Evolutionary conservation across 148 eudicot genomes (phyloP).

Genomic region (Vaccinium darrowii): DNA sequence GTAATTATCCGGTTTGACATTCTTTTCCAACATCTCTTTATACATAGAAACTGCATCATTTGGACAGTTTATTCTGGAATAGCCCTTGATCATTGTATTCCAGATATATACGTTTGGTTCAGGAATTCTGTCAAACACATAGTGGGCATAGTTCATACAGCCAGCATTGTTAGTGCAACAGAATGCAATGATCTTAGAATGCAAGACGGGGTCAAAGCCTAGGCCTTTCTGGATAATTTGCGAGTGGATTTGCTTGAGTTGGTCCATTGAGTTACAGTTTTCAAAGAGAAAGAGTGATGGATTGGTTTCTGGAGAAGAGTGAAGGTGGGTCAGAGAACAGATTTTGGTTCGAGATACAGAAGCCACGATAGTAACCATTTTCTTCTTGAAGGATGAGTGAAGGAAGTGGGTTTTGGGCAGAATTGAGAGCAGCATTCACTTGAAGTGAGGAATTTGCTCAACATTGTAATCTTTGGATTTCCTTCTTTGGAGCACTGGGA

Average conservation of each 20-base stretch:
- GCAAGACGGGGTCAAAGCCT: slow-evolving; percentile 16
- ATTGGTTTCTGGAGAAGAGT: slow-evolving; percentile 11
- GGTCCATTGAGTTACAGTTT: slow-evolving; percentile 36
- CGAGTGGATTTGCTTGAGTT: slow-evolving; percentile 36
- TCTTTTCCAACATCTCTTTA: slow-evolving; percentile 28
- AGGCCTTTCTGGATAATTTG: slow-evolving; percentile 23
- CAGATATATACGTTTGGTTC: slow-evolving; percentile 31
- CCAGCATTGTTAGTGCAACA: slow-evolving; percentile 25
- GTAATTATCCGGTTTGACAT: slow-evolving; percentile 29
- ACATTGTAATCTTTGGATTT: not conserved
- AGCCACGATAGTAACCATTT: not conserved
- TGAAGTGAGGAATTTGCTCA: slow-evolving; percentile 5
- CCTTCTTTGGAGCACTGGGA: not conserved
- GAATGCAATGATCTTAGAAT: slow-evolving; percentile 25
- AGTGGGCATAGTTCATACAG: slow-evolving; percentile 28
- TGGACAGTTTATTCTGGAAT: slow-evolving; percentile 18
- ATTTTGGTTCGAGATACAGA: not conserved
- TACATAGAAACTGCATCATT: slow-evolving; percentile 26
- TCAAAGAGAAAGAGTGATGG: slow-evolving; percentile 6
- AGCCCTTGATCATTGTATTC: slow-evolving; percentile 38
- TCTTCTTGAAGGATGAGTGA: not conserved
- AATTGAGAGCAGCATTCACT: slow-evolving; percentile 5
- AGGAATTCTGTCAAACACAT: slow-evolving; percentile 32
- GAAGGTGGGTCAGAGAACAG: not conserved
- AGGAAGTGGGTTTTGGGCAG: not conserved